Evolutionary conservation across 176 grass and related monocot species (phyloP), one percentile per base, ranked within the genome.

Genomic region (Olyra latifolia): DNA sequence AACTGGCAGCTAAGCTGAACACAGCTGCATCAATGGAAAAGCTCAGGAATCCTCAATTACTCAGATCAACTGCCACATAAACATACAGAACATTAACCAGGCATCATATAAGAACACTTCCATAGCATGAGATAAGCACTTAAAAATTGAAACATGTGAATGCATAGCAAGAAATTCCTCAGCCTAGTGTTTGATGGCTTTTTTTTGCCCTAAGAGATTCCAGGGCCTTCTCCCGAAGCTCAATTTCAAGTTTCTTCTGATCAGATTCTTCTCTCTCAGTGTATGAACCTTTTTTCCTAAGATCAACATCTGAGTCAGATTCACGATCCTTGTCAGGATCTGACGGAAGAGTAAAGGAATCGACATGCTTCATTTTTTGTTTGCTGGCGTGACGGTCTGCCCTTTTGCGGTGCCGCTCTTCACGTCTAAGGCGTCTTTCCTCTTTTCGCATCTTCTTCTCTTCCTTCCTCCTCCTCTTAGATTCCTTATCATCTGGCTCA

Each of bases 181-280:
- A 74, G 66, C 58, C 91, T 86, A 95, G 79, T 82, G 84, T 20
- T 70, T 88, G 59, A 81, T 52, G 41, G 81, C 86, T 54, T 95
- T 62, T 98, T 72, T 93, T 95, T 43, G 88, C 93, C 84, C 88
- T 80, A 74, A 99, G 88, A 61, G 88, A 84, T 81, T 91, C 86
- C 44, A 99, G 93, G 40, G 97, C 97, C 86, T 83, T 99, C 79
- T 91, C 84, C 35, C 90, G 87, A 75, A 99, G 91, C 82, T 93
- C 93, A 59, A 88, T 77, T 92, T 99, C 96, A 62, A 99, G 90
- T 68, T 72, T 90, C 70, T 91, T 89, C 45, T 85, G 90, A 86
- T 89, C 89, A 23, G 84, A 83, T 52, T 87, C 85, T 45, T 78
- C 79, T 86, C 75, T 88, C 27, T 60, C 72, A 68, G 62, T 74